A percentile compares a stretch with the other conserved stretches of the same genome.
phyloP scores from a whole-genome alignment of 805 yeast species.

The Phaffomyces antillensis region DNA sequence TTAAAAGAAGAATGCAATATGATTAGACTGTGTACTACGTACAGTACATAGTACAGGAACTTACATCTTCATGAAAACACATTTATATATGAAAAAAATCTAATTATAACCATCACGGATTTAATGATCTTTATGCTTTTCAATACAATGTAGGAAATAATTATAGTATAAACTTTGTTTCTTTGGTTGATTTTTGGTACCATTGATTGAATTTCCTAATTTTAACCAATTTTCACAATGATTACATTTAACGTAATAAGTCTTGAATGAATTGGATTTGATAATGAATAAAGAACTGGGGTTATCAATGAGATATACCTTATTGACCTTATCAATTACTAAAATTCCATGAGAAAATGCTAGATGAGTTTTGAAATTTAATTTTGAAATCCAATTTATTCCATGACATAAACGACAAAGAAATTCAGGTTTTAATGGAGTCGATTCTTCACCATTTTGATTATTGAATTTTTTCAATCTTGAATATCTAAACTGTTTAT shows the following conservation, averaged over 20 bases:
- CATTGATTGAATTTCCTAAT: constrained; percentile 10
- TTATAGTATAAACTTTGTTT: constrained; percentile 18
- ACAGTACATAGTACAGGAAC: not conserved
- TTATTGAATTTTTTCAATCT: constrained; percentile 2
- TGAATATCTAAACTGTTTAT: constrained; percentile 8
- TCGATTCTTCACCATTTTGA: not conserved
- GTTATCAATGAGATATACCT: constrained; percentile 9
- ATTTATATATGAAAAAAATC: no score
- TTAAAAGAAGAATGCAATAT: constrained; percentile 20
- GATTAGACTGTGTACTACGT: constrained; percentile 1
- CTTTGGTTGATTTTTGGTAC: not conserved
- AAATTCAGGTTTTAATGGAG: constrained; percentile 7
- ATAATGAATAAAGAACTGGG: constrained; percentile 13
- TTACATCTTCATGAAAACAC: not conserved
- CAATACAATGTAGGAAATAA: constrained; percentile 18
- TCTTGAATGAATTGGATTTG: constrained; percentile 3
- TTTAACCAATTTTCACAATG: constrained; percentile 17
- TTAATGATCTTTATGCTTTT: constrained; percentile 8
- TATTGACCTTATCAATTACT: not conserved
- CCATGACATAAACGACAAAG: constrained; percentile 24
- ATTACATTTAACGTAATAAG: constrained; percentile 15
- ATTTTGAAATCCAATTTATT: constrained; percentile 17
- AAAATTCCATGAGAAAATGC: constrained; percentile 21
- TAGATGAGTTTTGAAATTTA: constrained; percentile 13
- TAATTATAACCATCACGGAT: not conserved